Conservation (phyloP, 1,139 yeast species). For the Pichia sp. region DNA sequence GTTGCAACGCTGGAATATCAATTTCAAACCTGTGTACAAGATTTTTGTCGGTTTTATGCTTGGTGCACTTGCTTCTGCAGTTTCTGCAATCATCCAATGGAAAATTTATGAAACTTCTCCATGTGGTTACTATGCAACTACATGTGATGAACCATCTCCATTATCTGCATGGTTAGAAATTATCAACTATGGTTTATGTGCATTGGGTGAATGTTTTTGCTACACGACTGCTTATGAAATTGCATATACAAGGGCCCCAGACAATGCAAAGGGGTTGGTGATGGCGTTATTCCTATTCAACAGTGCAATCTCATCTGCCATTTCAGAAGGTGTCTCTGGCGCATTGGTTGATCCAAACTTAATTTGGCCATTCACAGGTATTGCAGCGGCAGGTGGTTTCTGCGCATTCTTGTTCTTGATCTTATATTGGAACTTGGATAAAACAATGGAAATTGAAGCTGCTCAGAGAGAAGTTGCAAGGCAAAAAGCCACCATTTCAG, state of each 20-base stretch:
- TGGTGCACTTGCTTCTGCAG: conserved; percentile 64
- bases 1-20: conserved; percentile 47
- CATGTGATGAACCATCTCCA: conserved; percentile 41
- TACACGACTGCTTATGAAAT: conserved; percentile 61
- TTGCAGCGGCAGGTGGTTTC: conserved; percentile 42
- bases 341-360: conserved; percentile 50
- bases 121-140: conserved; percentile 57
- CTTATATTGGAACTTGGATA: conserved; percentile 48
- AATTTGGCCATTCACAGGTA: conserved; percentile 49
- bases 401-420: conserved; percentile 39
- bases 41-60: conserved; percentile 70
- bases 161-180: conserved; percentile 53
- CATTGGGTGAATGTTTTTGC: conserved; percentile 64
- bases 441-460: conserved; percentile 40
- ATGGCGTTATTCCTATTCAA: conserved; percentile 61
- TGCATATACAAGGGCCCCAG: conserved; percentile 66
- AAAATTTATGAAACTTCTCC: conserved; percentile 72
- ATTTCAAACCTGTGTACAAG: conserved; percentile 26
- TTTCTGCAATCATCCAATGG: conserved; percentile 79
- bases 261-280: conserved; percentile 59
- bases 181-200: conserved; percentile 46
- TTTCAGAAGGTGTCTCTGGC: conserved; percentile 49
- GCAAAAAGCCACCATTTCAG: background rate
- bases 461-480: conserved; percentile 14
- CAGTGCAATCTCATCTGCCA: conserved; percentile 53